Base-by-base conservation (phyloP, 129 eudicot species). In the Flaveria robusta region DNA sequence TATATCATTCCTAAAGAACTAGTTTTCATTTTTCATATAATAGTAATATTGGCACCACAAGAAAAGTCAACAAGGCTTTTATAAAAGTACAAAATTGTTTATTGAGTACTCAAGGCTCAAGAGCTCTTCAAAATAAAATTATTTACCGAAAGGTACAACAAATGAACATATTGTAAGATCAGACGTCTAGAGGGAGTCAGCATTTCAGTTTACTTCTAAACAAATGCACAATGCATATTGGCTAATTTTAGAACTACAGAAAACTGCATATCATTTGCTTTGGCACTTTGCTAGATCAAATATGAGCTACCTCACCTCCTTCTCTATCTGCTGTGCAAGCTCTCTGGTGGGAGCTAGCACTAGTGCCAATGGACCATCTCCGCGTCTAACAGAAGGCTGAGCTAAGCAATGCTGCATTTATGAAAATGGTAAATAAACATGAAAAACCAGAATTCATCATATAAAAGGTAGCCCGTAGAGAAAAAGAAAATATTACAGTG, bases 261-360 rank as follows among this genome's bases (percentile, higher is more conserved):
- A 10, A 73, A 24, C 42, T 23, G 78, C 68, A 52, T 39, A 45
- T 54, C 37, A 27, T 55, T 43, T 68, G 55, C 24, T 62, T 82
- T 75, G 76, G 74, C 23, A 19, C 24, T 62, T 82, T 75, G 76
- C 77, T 37, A 19, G 27, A 60, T 71, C 71, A 59, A 79, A 60
- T 66, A 56, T 56, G 76, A 74, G 81, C 56, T 74, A 51, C 51
- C 81, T 75, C 70, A 88, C 97, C 91, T 91, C 94, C 86, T 91
- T 91, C 85, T 91, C 97, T 78, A 91, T 91, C 72, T 91, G 97
- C 63, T 91, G 97, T 50, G 97, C 97, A 60, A 91, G 97, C 88
- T 91, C 97, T 86, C 97, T 91, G 7, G 97, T 91, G 66, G 97
- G 97, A 71, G 97, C 94, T 80, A 91, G 72, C 67, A 91, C 97